Evolutionary conservation across 2,329 filamentous ascomycete genomes (phyloP).

Genomic region (Moelleriella libera): DNA sequence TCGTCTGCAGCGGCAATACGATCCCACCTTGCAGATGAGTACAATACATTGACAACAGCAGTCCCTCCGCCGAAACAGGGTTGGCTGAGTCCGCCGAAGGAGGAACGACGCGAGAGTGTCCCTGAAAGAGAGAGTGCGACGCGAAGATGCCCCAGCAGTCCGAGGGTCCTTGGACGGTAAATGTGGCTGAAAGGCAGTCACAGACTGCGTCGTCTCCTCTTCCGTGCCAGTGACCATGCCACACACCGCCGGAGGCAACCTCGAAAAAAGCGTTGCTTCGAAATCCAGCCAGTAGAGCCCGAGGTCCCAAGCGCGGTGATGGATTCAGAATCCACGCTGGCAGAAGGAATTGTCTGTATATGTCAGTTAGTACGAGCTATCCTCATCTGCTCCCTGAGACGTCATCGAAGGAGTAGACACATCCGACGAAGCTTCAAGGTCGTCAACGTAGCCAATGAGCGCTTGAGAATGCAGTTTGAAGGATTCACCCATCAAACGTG

Average conservation of each 20-base stretch:
- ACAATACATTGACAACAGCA: too few species aligned
- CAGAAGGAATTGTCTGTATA: background rate
- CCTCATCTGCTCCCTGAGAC: conserved; percentile 56
- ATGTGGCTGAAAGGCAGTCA: too few species aligned
- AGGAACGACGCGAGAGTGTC: too few species aligned
- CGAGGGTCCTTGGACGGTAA: too few species aligned
- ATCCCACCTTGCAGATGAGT: background rate
- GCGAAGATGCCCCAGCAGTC: too few species aligned
- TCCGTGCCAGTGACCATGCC: too few species aligned
- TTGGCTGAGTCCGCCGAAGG: conserved; percentile 2
- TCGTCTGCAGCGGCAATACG: conserved; percentile 21
- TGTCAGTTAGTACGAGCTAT: conserved; percentile 51
- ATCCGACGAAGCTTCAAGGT: conserved; percentile 55
- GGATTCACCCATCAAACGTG: conserved; percentile 92
- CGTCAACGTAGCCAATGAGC: conserved; percentile 86
- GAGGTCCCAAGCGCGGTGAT: background rate
- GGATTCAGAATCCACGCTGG: conserved; percentile 4
- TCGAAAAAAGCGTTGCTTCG: too few species aligned
- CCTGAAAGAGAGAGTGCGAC: too few species aligned
- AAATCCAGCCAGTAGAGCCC: too few species aligned
- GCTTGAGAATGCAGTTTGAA: conserved; percentile 96
- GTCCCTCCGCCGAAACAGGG: conserved; percentile 6
- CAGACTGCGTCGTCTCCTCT: too few species aligned
- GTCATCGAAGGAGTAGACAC: conserved; percentile 59
- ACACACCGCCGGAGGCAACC: too few species aligned